A percentile compares a stretch with the other conserved stretches of the same genome.
Evolutionary conservation across 257 asterid species (phyloP).

Genomic region (Cynanchum wilfordii): DNA sequence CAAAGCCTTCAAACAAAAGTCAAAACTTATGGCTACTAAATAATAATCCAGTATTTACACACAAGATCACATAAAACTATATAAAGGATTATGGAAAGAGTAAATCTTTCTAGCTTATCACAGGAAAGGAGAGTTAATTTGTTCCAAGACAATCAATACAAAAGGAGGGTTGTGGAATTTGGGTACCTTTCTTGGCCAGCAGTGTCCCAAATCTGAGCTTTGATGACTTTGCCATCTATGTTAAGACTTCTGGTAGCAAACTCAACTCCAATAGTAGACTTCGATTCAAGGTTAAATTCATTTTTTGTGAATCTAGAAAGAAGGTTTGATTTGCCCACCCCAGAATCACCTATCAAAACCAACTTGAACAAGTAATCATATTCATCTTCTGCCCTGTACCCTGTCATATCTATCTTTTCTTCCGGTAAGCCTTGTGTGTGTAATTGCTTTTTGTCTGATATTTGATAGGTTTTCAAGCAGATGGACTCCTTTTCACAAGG

Average conservation of each 20-base stretch:
- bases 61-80: background rate
- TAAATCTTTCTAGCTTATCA: background rate
- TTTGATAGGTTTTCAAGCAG: background rate
- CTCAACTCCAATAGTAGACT: slow-evolving; percentile 24
- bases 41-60: background rate
- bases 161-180: background rate
- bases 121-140: background rate
- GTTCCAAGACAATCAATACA: background rate
- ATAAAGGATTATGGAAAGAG: background rate
- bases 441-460: background rate
- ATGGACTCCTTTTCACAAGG: background rate
- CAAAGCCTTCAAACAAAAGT: background rate
- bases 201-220: slow-evolving; percentile 28
- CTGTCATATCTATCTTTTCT: slow-evolving; percentile 8
- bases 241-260: slow-evolving; percentile 22
- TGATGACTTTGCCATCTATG: slow-evolving; percentile 17
- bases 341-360: slow-evolving; percentile 22
- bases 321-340: slow-evolving; percentile 24
- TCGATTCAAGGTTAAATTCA: slow-evolving; percentile 21
- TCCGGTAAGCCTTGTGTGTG: background rate
- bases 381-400: slow-evolving; percentile 19
- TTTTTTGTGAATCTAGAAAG: slow-evolving; percentile 20
- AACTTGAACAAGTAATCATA: slow-evolving; percentile 24
- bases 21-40: background rate
- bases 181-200: slow-evolving; percentile 24